A percentile compares a stretch with the other conserved stretches of the same genome.
Conservation (phyloP, 164 flowering plant genomes). For the Aristolochia californica region DNA sequence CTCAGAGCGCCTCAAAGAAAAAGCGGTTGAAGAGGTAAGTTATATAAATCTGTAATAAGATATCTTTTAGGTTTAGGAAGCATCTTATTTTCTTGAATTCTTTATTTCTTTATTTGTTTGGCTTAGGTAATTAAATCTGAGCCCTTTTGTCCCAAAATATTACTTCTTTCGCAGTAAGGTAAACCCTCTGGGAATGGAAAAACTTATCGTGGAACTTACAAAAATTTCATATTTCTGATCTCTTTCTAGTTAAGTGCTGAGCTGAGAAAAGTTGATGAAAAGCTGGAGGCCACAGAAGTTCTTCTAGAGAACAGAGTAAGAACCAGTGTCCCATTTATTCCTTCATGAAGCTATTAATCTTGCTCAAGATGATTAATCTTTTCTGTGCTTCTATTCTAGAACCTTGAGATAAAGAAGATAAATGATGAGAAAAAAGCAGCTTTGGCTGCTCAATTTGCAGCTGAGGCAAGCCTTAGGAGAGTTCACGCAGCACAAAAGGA, state of each 20-base stretch:
- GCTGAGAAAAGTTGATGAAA: conserved; percentile 44
- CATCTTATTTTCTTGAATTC: not conserved
- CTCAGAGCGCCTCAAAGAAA: conserved; percentile 54
- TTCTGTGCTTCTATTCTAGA: conserved; percentile 23
- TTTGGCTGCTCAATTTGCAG: conserved; percentile 73
- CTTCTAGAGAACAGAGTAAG: conserved; percentile 54
- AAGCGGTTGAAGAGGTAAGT: conserved; percentile 63
- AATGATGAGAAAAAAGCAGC: conserved; percentile 70
- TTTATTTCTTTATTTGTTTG: not conserved
- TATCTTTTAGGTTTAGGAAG: not conserved
- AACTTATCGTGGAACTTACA: not conserved
- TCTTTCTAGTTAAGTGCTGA: conserved; percentile 47
- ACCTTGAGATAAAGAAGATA: conserved; percentile 61
- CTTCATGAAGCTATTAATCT: not conserved
- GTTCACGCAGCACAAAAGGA: conserved; percentile 81
- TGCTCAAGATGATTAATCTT: not conserved
- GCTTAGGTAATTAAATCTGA: no score
- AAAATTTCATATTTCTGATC: not conserved
- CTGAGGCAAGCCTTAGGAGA: conserved; percentile 70
- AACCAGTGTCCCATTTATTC: not conserved
- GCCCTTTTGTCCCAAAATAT: no score
- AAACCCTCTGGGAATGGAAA: not conserved
- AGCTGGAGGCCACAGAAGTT: conserved; percentile 50
- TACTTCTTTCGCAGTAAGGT: no score
- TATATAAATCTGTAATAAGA: not conserved